Conservation (phyloP, 768 basidiomycete species). For the Dentipellis sp. region DNA sequence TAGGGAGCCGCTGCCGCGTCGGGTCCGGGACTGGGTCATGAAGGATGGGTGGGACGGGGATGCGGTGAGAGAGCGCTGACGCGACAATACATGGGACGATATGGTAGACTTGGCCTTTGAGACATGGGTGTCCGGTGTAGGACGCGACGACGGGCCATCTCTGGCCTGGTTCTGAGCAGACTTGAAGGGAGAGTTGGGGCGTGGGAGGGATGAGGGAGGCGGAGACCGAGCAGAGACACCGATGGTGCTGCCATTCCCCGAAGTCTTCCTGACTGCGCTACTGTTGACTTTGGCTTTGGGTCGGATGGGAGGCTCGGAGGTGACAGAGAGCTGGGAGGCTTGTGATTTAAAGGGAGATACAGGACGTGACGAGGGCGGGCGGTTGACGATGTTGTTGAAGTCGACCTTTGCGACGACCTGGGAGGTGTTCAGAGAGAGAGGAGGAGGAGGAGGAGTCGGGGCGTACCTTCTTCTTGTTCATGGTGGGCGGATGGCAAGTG, state of each 20-base stretch:
- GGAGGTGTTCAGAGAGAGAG: background rate
- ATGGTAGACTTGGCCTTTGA: constrained; percentile 15
- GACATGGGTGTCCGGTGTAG: constrained; percentile 16
- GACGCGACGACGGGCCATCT: constrained; percentile 6
- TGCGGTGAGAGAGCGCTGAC: constrained; percentile 23
- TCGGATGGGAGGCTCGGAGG: constrained; percentile 17
- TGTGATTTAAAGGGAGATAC: constrained; percentile 31
- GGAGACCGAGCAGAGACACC: constrained; percentile 17
- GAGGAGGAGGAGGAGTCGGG: background rate
- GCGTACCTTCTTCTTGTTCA: constrained; percentile 15
- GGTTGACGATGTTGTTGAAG: constrained; percentile 24
- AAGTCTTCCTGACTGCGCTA: constrained; percentile 28
- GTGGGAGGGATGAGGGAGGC: background rate
- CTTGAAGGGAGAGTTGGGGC: constrained; percentile 13
- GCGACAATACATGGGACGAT: constrained; percentile 12
- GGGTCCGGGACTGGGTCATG: constrained; percentile 3
- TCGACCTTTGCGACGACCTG: constrained; percentile 50
- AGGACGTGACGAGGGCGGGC: constrained; percentile 32
- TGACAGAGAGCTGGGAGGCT: constrained; percentile 19
- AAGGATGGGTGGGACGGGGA: constrained; percentile 11
- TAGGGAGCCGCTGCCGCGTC: constrained; percentile 21
- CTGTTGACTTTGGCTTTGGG: constrained; percentile 58
- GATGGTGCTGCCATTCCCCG: constrained; percentile 16
- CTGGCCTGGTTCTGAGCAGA: constrained; percentile 2
- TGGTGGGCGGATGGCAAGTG: background rate